Base-by-base conservation (phyloP, 306 rosid species). In the Cucumis melo region DNA sequence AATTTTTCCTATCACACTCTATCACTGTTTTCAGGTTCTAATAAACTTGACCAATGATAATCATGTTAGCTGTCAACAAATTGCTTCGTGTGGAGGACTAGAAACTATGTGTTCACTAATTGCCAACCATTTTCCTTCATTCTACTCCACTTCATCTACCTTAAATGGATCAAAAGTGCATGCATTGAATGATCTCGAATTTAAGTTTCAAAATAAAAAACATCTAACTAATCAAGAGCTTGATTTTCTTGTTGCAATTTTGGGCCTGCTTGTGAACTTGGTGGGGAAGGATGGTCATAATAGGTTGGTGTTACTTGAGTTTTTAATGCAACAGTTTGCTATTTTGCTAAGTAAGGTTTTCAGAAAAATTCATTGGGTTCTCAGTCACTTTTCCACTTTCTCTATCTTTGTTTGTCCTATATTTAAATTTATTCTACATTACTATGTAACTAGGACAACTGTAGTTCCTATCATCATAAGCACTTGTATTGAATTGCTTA, bases 41-140 rank as follows among this genome's bases (percentile, higher is more conserved):
- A 95, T 95, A 98, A 92, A 92, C 86, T 85, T 95, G 84, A 93
- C 99, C 20, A 92, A 94, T 80, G 99, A 95, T 80, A 95, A 95
- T 84, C 93, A 90, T 73, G 85, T 87, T 85, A 98, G 99, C 66
- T 95, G 98, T 81, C 85, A 29, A 84, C 96, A 90, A 89, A 95
- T 95, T 84, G 96, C 98, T 79, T 76, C 82, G 34, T 68, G 79
- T 85, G 98, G 98, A 79, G 99, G 99, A 70, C 85, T 95, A 61
- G 99, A 95, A 84, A 84, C 91, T 24, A 92, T 95, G 96, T 85
- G 92, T 80, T 83, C 85, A 79, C 86, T 95, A 86, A 95, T 95
- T 81, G 98, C 97, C 39, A 84, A 82, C 10, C 99, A 95, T 85
- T 95, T 92, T 79, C 93, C 99, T 83, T 86, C 89, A 63, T 93